These are phyloP conservation scores for Symbiotaphrina buchneri DNA, from an alignment of 495 filamentous ascomycete species.

Conservation along the genomic window DNA sequence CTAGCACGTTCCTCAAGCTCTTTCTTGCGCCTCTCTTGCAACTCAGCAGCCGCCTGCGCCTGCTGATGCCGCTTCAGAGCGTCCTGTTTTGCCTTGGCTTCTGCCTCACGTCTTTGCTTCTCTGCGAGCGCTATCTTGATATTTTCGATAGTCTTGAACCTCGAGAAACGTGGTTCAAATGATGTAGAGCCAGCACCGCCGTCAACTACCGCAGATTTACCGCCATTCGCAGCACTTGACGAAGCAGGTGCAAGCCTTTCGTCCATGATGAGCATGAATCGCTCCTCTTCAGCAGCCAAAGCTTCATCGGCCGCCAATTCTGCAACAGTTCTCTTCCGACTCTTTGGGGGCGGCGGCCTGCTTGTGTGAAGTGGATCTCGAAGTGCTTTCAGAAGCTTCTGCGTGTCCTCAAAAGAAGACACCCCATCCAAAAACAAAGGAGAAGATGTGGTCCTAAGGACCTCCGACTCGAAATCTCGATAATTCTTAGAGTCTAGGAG, in stretches of 20 bases:
- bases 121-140: slow-evolving; percentile 64
- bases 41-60: slow-evolving; percentile 16
- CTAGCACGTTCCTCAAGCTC: slow-evolving; percentile 4
- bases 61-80: slow-evolving; percentile 23
- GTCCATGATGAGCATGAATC: slow-evolving; percentile 84
- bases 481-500: slow-evolving; percentile 49
- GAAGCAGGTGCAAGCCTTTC: slow-evolving; percentile 46
- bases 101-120: slow-evolving; percentile 35
- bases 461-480: slow-evolving; percentile 47
- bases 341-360: slow-evolving; percentile 61
- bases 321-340: slow-evolving; percentile 78
- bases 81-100: slow-evolving; percentile 32
- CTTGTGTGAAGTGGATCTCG: slow-evolving; percentile 53
- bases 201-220: slow-evolving; percentile 45
- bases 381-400: slow-evolving; percentile 43
- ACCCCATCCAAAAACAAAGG: slow-evolving; percentile 59
- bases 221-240: slow-evolving; percentile 27
- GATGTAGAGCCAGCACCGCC: slow-evolving; percentile 42
- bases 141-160: slow-evolving; percentile 72
- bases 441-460: slow-evolving; percentile 44
- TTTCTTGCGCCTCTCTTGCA: slow-evolving; percentile 2
- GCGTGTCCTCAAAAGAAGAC: slow-evolving; percentile 37
- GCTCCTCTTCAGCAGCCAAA: slow-evolving; percentile 63
- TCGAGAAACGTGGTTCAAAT: slow-evolving; percentile 73
- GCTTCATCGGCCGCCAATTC: slow-evolving; percentile 91